A percentile compares a stretch with the other conserved stretches of the same genome.
Conservation (phyloP, 192 early-diverging fungal species). For the Globomyces pollinis-pini region DNA sequence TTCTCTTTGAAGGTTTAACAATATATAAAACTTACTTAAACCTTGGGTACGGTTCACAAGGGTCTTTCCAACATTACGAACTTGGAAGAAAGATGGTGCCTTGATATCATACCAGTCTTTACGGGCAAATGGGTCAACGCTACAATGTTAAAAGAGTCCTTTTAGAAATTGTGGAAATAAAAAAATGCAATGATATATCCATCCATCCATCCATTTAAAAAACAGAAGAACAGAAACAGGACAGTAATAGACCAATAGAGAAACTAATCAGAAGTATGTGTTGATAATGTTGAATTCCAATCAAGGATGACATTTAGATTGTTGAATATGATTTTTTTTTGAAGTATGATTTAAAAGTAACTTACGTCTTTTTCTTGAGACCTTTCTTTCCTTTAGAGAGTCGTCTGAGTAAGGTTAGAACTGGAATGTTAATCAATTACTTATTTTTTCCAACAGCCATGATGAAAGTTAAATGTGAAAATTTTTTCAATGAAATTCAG, state of each 20-base stretch:
- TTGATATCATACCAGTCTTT: conserved; percentile 99
- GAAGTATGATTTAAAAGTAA: conserved; percentile 20
- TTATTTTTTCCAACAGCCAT: conserved; percentile 82
- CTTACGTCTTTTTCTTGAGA: conserved; percentile 96
- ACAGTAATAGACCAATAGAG: conserved; percentile 8
- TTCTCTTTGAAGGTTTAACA: too few relatives aligned
- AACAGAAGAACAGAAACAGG: neutral
- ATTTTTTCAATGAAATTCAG: too few relatives aligned
- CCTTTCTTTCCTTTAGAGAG: conserved; percentile 98
- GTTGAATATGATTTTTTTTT: conserved; percentile 3
- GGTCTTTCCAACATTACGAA: conserved; percentile 95
- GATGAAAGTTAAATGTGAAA: neutral
- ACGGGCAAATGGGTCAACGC: conserved; percentile 98
- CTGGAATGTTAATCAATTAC: conserved; percentile 26
- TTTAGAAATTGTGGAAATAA: conserved; percentile 14
- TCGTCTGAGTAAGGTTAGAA: conserved; percentile 33
- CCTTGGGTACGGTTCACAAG: conserved; percentile 99
- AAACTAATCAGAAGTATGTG: neutral
- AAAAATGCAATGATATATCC: too few relatives aligned
- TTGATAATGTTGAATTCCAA: neutral
- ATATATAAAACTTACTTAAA: conserved; percentile 64
- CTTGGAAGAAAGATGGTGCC: conserved; percentile 93
- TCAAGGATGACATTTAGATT: neutral
- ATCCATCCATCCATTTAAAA: too few relatives aligned
- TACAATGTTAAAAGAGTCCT: conserved; percentile 22